Percentiles rank a stretch among this genome's conserved stretches.
Conservation (phyloP, 1,139 yeast species). For the Candida labiduridarum region DNA sequence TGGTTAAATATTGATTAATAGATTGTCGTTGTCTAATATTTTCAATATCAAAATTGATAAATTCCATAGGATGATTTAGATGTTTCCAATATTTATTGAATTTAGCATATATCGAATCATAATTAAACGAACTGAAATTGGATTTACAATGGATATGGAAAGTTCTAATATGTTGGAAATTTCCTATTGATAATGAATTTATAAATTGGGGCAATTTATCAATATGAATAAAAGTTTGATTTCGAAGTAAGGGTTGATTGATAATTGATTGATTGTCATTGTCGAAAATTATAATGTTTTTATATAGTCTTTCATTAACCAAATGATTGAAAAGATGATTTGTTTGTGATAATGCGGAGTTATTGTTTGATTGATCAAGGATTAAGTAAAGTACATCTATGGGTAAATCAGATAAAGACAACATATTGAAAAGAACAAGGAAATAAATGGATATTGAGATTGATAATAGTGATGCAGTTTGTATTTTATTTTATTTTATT, state of each 20-base stretch:
- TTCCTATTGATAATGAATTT: conserved; percentile 7
- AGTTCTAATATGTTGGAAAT: conserved; percentile 13
- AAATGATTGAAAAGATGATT: conserved; percentile 9
- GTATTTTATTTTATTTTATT: too few relatives aligned
- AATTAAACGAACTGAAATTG: conserved; percentile 15
- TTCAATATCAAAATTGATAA: conserved; percentile 17
- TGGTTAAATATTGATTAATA: conserved; percentile 13
- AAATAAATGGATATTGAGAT: background rate
- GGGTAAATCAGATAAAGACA: conserved; percentile 1
- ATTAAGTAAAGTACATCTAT: background rate
- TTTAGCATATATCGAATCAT: conserved; percentile 11
- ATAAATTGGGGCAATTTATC: conserved; percentile 9
- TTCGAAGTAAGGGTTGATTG: background rate
- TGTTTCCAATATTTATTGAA: conserved; percentile 13
- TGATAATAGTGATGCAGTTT: too few relatives aligned
- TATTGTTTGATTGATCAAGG: background rate
- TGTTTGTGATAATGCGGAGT: conserved; percentile 11
- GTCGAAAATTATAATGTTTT: conserved; percentile 15
- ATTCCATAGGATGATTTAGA: conserved; percentile 14
- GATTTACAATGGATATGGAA: conserved; percentile 17
- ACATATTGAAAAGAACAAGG: background rate
- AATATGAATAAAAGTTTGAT: conserved; percentile 14
- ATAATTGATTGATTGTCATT: conserved; percentile 14
- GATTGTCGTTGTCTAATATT: conserved; percentile 16
- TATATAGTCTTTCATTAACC: conserved; percentile 13